Conservation (phyloP, 768 basidiomycete species). For the Rickenella mellea region DNA sequence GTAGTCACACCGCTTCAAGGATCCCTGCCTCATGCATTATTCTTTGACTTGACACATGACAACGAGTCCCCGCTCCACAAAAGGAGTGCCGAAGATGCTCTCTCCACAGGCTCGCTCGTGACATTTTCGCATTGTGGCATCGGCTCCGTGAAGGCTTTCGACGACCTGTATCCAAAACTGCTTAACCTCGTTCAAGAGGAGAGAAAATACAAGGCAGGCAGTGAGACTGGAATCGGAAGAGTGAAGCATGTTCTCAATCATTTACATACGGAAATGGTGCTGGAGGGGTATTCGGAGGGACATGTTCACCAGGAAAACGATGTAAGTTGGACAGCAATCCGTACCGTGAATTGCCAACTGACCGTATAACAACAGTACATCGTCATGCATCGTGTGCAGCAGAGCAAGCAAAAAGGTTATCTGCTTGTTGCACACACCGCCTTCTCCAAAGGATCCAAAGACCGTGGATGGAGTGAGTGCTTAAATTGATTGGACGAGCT, state of each 20-base stretch:
- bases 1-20: constrained; percentile 76
- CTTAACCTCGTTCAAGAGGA: constrained; percentile 82
- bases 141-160: constrained; percentile 94
- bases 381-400: constrained; percentile 85
- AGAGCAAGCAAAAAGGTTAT: constrained; percentile 84
- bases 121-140: constrained; percentile 83
- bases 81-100: constrained; percentile 86
- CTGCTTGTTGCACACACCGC: constrained; percentile 88
- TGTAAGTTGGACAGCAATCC: constrained; percentile 36
- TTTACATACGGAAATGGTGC: constrained; percentile 84
- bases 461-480: constrained; percentile 67
- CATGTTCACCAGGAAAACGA: constrained; percentile 97
- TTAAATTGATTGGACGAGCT: neutral
- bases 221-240: constrained; percentile 46
- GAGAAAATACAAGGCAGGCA: constrained; percentile 61
- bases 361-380: constrained; percentile 59
- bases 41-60: constrained; percentile 96
- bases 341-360: neutral
- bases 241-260: constrained; percentile 73
- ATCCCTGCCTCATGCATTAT: constrained; percentile 81
- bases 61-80: constrained; percentile 90
- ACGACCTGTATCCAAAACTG: constrained; percentile 94
- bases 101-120: constrained; percentile 90
- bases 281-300: constrained; percentile 81
- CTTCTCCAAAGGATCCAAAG: constrained; percentile 74